Conservation (phyloP, 345 rosid genomes). For the Excoecaria agallocha region DNA sequence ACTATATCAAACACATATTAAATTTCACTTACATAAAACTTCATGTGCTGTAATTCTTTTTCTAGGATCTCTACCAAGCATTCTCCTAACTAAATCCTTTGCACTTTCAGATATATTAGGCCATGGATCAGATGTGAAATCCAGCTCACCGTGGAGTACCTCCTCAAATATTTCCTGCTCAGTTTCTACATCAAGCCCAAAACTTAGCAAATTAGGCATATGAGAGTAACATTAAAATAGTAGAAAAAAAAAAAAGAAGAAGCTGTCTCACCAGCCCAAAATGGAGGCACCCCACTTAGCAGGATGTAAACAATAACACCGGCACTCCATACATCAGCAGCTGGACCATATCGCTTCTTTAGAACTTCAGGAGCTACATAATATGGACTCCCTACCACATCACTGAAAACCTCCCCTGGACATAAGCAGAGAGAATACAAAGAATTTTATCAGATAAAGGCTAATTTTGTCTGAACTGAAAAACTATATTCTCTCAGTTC, state of each 20-base stretch:
- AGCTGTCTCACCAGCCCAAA: conserved; percentile 73
- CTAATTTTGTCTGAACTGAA: too few relatives aligned
- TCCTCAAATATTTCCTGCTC: conserved; percentile 78
- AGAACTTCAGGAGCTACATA: conserved; percentile 90
- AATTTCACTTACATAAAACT: conserved; percentile 59
- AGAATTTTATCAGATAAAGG: too few relatives aligned
- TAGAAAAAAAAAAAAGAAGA: background rate
- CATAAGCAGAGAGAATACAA: background rate
- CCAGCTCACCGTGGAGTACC: conserved; percentile 72
- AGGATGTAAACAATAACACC: conserved; percentile 88
- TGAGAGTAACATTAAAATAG: background rate
- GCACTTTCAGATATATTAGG: conserved; percentile 76
- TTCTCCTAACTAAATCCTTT: conserved; percentile 70
- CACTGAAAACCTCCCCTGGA: conserved; percentile 65
- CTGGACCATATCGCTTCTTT: conserved; percentile 63
- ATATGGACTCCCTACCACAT: conserved; percentile 93
- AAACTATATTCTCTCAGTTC: too few relatives aligned
- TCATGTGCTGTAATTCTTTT: conserved; percentile 68
- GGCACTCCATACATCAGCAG: conserved; percentile 93
- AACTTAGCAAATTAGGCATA: background rate
- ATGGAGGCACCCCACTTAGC: conserved; percentile 83
- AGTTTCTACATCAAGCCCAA: conserved; percentile 41
- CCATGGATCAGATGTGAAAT: conserved; percentile 87
- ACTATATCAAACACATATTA: background rate
- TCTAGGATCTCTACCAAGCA: conserved; percentile 69